phyloP scores from a whole-genome alignment of 805 yeast species.

The Ogataea haglerorum region DNA sequence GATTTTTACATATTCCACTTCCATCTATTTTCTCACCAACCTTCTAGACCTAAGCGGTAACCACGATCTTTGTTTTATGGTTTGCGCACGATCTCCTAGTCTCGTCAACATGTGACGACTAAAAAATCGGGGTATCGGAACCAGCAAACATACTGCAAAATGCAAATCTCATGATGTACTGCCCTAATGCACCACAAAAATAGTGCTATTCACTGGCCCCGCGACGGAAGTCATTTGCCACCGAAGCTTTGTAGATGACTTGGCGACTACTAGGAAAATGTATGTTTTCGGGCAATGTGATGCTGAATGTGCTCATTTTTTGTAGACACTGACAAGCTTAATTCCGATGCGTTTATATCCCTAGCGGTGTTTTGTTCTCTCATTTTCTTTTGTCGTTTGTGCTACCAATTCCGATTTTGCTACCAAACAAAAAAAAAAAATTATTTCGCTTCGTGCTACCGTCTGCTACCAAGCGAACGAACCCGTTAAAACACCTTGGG shows the following conservation, averaged over 20 bases:
- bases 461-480: conserved; percentile 12
- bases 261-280: no score
- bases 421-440: conserved; percentile 11
- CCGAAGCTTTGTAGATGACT: no score
- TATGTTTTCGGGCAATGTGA: no score
- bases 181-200: neutral
- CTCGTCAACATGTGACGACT: neutral
- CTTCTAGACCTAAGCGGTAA: neutral
- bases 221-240: no score
- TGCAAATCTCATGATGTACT: neutral
- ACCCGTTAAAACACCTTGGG: neutral
- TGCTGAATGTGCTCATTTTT: no score
- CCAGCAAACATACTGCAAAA: neutral
- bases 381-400: conserved; percentile 1
- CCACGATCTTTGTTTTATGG: neutral
- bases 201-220: neutral
- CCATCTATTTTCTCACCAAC: no score
- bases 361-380: neutral
- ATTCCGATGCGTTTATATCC: no score
- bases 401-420: conserved; percentile 12
- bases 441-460: conserved; percentile 10
- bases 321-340: no score
- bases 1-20: no score
- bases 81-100: neutral
- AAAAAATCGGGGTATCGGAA: neutral